phyloP scores from a whole-genome alignment of 257 asterid species.

The Lantana camara region DNA sequence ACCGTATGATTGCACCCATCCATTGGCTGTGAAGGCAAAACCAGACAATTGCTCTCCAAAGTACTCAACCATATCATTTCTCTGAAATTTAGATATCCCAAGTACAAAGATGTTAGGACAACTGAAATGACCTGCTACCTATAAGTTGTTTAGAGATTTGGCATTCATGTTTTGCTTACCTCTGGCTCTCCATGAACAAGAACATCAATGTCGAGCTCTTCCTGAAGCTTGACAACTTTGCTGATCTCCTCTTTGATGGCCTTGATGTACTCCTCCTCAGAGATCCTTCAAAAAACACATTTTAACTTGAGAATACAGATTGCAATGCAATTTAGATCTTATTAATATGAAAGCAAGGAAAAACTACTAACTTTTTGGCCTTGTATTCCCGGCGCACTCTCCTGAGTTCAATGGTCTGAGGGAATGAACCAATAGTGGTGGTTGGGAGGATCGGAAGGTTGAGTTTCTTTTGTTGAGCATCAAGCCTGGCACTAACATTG shows the following conservation, averaged over 20 bases:
- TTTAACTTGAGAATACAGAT: slow-evolving; percentile 21
- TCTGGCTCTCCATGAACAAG: slow-evolving; percentile 99
- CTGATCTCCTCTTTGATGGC: slow-evolving; percentile 84
- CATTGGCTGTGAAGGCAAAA: slow-evolving; percentile 93
- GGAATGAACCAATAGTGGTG: slow-evolving; percentile 98
- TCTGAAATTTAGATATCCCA: slow-evolving; percentile 51
- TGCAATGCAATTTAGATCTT: neutral
- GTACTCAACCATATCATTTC: slow-evolving; percentile 99
- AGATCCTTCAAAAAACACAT: slow-evolving; percentile 50
- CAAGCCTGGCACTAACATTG: slow-evolving; percentile 90
- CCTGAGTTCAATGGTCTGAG: slow-evolving; percentile 93
- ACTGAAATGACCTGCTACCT: neutral
- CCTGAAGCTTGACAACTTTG: slow-evolving; percentile 97
- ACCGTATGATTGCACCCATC: slow-evolving; percentile 98
- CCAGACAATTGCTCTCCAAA: slow-evolving; percentile 98
- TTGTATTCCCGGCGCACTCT: slow-evolving; percentile 98
- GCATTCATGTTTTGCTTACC: slow-evolving; percentile 46
- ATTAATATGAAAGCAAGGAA: slow-evolving; percentile 1
- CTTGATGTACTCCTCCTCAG: slow-evolving; percentile 86
- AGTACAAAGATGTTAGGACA: no score
- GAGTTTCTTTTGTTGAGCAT: slow-evolving; percentile 95
- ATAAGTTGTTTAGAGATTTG: neutral
- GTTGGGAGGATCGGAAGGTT: slow-evolving; percentile 98
- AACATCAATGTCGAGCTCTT: slow-evolving; percentile 97
- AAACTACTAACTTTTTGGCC: slow-evolving; percentile 75